Base-by-base conservation (phyloP, 306 rosid species). In the Senna siamea region DNA sequence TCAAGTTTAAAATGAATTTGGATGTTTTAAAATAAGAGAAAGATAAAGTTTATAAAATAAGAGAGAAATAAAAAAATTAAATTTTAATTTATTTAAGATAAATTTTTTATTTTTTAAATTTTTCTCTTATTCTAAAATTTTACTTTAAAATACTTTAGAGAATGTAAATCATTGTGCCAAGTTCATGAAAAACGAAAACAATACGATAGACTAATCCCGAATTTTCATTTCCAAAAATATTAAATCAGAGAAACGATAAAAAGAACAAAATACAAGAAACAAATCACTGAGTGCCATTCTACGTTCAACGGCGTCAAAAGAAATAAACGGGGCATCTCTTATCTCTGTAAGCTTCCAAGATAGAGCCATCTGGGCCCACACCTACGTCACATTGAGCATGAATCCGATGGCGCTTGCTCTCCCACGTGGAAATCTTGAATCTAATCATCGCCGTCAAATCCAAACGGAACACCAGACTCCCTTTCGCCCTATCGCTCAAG, bases 291-390 rank as follows among this genome's bases (percentile, higher is more conserved):
- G 60, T 34, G 30, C 60, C 20, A 15, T 2, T 17, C 10, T 48
- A 57, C 13, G 1, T 28, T 11, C 14, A 9, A 46, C 6, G 14
- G 0, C 19, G 18, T 89, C 85, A 89, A 26, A 77, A 65, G 86
- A 90, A 94, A 76, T 91, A 89, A 38, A 88, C 90, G 0, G 88
- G 86, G 72, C 98, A 94, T 69, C 86, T 89, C 80, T 69, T 75
- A 19, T 84, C 77, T 50, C 69, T 85, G 2, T 77, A 87, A 74
- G 3, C 9, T 11, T 77, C 26, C 72, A 91, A 81, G 69, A 91
- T 81, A 44, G 40, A 52, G 2, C 97, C 97, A 47, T 89, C 88
- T 4, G 83, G 78, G 41, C 94, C 97, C 66, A 93, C 96, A 3
- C 76, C 76, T 8, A 79, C 88, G 4, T 78, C 87, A 72, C 98